Evolutionary conservation across 2,329 filamentous ascomycete genomes (phyloP), one percentile per base, ranked within the genome.

Genomic region (Cercospora citrullina): DNA sequence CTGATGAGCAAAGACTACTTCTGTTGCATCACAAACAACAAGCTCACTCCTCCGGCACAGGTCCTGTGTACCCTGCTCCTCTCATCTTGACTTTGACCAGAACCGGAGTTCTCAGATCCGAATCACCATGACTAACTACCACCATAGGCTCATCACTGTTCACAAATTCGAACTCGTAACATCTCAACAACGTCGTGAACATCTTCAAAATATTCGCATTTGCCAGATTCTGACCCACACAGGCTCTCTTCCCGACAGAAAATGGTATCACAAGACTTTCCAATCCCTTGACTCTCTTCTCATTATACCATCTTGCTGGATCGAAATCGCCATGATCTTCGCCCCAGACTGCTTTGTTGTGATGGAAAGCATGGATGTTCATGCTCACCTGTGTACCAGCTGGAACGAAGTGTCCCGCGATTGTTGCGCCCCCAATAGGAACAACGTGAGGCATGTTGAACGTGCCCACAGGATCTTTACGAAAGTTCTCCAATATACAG

Each of bases 221-320:
- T 6, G 60, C 61, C 33, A 64, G 42, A 36, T 60, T 64, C 12
- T 62, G 65, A 2, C 65, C 65, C 36, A 60, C 61, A 42, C 55
- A 67, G 28, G 55, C 48, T n/a, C 61, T 61, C n/a, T 53, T 55
- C 8, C 65, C 65, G 12, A 60, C 9, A 12, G 48, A 45, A 12
- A 51, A 67, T 4, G 61, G 65, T 30, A 64, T 60, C 28, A 67
- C 39, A 36, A 64, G 26, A 59, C 16, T 48, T 9, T 45, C 57
- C 16, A 60, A 23, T 7, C 58, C 63, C 18, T 59, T 59, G 31
- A 48, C 58, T 31, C 58, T 45, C 21, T 26, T 57, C 28, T 58
- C 63, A 36, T 69, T 53, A 60, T 66, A 58, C 60, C 45, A 69
- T 8, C 64, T 33, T 7, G 59, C 53, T 23, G 59, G 60, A 45